These are phyloP conservation scores for Monosporascus sp. DNA, from an alignment of 2,329 filamentous ascomycete genomes.

Conservation along the genomic window DNA sequence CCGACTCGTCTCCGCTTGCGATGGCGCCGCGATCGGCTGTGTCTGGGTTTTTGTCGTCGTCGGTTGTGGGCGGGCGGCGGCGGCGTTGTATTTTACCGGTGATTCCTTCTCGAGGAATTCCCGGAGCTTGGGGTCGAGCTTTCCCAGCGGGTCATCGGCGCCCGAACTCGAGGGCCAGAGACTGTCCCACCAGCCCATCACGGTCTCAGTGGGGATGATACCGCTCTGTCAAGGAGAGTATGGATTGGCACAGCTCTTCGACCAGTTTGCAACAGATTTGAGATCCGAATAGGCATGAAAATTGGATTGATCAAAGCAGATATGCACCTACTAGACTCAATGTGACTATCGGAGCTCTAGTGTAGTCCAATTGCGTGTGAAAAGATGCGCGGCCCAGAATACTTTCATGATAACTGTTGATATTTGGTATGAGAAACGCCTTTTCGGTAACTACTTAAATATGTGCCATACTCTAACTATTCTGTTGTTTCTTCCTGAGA, in stretches of 20 bases:
- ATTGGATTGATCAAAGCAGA: no score
- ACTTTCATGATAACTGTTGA: no score
- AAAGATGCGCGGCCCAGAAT: no score
- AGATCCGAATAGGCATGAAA: no score
- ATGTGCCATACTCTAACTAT: no score
- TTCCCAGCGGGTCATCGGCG: constrained; percentile 60
- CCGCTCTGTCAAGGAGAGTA: background rate
- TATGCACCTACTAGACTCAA: no score
- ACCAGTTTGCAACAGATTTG: background rate
- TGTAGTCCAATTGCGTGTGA: no score
- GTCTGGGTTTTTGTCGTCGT: constrained; percentile 5
- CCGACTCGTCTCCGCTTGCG: background rate
- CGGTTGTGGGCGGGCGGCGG: constrained; percentile 13
- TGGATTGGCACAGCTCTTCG: background rate
- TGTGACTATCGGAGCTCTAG: no score
- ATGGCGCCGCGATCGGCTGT: constrained; percentile 1
- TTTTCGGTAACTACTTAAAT: no score
- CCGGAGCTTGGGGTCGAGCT: constrained; percentile 76
- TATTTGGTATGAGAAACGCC: no score
- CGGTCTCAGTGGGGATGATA: background rate
- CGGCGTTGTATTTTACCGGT: constrained; percentile 58
- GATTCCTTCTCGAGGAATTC: constrained; percentile 82
- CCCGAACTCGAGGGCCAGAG: constrained; percentile 44
- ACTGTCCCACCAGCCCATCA: constrained; percentile 55
- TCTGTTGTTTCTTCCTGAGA: no score